Percentiles rank a stretch among this genome's conserved stretches.
Evolutionary conservation across 176 grass and related monocot genomes (phyloP).

Genomic region (Olyra latifolia): DNA sequence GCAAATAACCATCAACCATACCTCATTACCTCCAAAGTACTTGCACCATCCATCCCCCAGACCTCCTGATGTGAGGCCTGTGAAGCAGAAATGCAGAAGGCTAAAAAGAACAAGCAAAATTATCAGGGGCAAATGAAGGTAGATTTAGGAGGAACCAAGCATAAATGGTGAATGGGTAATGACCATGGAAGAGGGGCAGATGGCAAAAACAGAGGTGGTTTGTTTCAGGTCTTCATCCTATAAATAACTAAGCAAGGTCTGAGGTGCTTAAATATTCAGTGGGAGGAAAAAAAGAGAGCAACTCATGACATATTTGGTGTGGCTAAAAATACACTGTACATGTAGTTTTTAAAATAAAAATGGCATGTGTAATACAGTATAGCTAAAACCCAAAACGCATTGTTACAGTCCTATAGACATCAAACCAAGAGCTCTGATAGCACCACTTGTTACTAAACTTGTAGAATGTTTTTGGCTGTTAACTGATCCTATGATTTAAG

Average conservation of each 20-base stretch:
- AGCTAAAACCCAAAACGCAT: neutral
- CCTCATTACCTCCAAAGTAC: conserved; percentile 6
- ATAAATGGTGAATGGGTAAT: conserved; percentile 24
- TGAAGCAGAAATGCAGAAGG: conserved; percentile 14
- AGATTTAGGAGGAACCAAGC: conserved; percentile 29
- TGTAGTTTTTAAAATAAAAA: neutral
- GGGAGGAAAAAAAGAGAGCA: neutral
- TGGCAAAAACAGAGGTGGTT: neutral
- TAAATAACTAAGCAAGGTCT: conserved; percentile 46
- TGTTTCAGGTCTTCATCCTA: conserved; percentile 28
- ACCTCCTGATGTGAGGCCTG: conserved; percentile 13
- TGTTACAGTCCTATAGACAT: neutral
- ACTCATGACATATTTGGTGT: neutral
- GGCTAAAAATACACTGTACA: conserved; percentile 13
- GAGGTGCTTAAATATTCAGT: conserved; percentile 31
- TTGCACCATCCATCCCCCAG: conserved; percentile 29
- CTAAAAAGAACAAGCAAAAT: neutral
- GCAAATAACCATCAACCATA: conserved; percentile 7
- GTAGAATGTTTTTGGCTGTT: neutral
- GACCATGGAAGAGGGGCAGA: conserved; percentile 2
- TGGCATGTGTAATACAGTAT: neutral
- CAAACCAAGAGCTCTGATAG: neutral
- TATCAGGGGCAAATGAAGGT: neutral
- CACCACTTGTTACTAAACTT: neutral
- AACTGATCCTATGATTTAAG: neutral